Conservation (phyloP, 1,284 basidiomycete genomes). For the Cutaneotrichosporon sp. region DNA sequence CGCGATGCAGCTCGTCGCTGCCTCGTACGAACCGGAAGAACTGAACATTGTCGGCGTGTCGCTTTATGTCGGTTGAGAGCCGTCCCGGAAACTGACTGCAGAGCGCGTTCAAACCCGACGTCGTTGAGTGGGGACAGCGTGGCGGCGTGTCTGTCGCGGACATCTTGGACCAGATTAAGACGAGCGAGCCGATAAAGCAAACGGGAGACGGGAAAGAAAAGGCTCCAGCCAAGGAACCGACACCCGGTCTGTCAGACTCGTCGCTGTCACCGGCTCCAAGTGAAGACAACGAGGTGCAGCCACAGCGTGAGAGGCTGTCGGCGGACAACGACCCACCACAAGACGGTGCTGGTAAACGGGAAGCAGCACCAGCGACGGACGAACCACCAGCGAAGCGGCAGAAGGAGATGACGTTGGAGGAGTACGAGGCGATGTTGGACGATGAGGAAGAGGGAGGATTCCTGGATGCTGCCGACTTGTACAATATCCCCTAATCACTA, state of each 20-base stretch:
- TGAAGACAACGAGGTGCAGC: neutral
- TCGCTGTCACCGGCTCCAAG: neutral
- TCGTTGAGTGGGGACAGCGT: constrained; percentile 46
- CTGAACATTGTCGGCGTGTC: constrained; percentile 65
- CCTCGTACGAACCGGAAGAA: constrained; percentile 60
- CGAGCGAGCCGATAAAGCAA: neutral
- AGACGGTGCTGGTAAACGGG: neutral
- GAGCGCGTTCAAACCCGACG: constrained; percentile 48
- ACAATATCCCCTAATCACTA: neutral
- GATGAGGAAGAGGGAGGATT: constrained; percentile 26
- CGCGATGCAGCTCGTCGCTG: constrained; percentile 70
- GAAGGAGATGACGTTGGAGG: constrained; percentile 29
- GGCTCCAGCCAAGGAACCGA: neutral
- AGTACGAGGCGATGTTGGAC: constrained; percentile 42
- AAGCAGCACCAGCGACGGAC: neutral
- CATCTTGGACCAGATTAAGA: constrained; percentile 40
- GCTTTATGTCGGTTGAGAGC: constrained; percentile 56
- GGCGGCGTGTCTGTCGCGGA: constrained; percentile 36
- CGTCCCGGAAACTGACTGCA: constrained; percentile 8
- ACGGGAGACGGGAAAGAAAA: constrained; percentile 6
- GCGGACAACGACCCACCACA: neutral
- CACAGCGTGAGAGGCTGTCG: neutral
- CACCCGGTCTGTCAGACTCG: neutral
- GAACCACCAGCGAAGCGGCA: constrained; percentile 3
- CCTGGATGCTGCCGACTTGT: constrained; percentile 19